These are phyloP conservation scores for Xerocomus potaroensis DNA, from an alignment of 768 basidiomycete species.

Conservation along the genomic window DNA sequence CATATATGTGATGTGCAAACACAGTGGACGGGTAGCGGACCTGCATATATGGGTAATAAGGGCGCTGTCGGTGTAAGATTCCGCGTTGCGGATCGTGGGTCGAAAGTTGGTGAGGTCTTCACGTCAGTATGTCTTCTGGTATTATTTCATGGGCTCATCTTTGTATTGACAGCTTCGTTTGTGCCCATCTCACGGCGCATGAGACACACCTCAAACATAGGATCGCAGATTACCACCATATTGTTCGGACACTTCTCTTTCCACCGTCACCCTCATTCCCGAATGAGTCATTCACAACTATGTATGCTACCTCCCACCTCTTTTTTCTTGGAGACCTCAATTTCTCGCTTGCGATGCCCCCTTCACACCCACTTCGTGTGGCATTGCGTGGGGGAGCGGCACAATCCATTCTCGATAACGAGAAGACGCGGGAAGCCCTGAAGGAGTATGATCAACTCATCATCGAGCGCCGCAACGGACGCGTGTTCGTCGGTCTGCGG, in stretches of 20 bases:
- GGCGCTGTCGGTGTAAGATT: conserved; percentile 89
- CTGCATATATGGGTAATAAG: conserved; percentile 87
- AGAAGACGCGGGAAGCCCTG: conserved; percentile 51
- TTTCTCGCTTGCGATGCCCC: conserved; percentile 72
- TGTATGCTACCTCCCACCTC: conserved; percentile 84
- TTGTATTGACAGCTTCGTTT: conserved; percentile 64
- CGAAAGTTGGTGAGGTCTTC: conserved; percentile 65
- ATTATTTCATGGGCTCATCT: conserved; percentile 2
- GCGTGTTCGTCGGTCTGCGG: conserved; percentile 63
- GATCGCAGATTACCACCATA: conserved; percentile 74
- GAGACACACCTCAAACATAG: conserved; percentile 59
- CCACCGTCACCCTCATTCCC: conserved; percentile 42
- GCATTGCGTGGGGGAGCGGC: conserved; percentile 35
- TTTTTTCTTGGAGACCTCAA: conserved; percentile 95
- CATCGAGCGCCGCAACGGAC: conserved; percentile 57
- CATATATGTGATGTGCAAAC: conserved; percentile 64
- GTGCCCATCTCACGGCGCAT: conserved; percentile 88
- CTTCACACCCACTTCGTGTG: conserved; percentile 44
- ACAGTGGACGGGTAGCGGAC: conserved; percentile 71
- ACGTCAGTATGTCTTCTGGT: conserved; percentile 54
- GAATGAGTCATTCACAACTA: conserved; percentile 44
- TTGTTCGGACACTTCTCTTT: conserved; percentile 80
- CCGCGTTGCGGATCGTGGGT: conserved; percentile 55
- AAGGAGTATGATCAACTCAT: conserved; percentile 73
- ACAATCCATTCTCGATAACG: conserved; percentile 40